phyloP scores from a whole-genome alignment of 2,329 filamentous ascomycete species.

The Epichloe amarillans region DNA sequence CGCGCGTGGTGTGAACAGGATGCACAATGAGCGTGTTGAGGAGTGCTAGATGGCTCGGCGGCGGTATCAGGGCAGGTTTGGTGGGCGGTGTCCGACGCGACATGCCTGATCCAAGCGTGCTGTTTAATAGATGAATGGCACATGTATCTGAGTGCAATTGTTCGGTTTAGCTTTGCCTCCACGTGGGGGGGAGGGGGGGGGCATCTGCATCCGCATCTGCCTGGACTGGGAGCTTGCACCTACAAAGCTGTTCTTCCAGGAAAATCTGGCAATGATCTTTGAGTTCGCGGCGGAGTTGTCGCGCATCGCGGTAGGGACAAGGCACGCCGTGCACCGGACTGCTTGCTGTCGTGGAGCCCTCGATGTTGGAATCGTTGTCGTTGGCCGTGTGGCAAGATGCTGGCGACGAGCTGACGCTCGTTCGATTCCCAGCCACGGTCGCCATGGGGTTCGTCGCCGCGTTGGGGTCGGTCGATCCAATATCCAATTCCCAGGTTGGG shows the following conservation, averaged over 20 bases:
- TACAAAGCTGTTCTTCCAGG: constrained; percentile 62
- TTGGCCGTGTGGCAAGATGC: constrained; percentile 23
- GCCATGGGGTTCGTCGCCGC: constrained; percentile 1
- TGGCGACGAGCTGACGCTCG: constrained; percentile 15
- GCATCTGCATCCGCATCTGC: neutral
- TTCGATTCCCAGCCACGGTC: constrained; percentile 9
- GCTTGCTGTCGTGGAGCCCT: constrained; percentile 23
- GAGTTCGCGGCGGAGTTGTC: constrained; percentile 47
- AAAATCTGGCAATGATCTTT: constrained; percentile 56
- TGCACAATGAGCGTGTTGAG: constrained; percentile 75
- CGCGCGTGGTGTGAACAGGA: constrained; percentile 63
- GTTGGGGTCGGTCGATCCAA: neutral
- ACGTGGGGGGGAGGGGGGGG: neutral
- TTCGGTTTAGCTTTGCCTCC: neutral
- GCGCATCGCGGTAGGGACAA: constrained; percentile 37
- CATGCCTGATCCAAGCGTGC: constrained; percentile 43
- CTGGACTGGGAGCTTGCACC: constrained; percentile 8
- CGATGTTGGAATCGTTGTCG: constrained; percentile 13
- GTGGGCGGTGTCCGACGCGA: constrained; percentile 13
- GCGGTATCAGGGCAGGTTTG: constrained; percentile 48
- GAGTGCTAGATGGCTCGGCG: constrained; percentile 60
- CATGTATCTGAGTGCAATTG: constrained; percentile 13
- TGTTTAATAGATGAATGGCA: constrained; percentile 51
- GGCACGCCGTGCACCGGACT: constrained; percentile 18
- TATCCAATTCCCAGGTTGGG: too few relatives aligned